Evolutionary conservation across 176 grass and related monocot genomes (phyloP).

Genomic region (Aechmea fasciata): DNA sequence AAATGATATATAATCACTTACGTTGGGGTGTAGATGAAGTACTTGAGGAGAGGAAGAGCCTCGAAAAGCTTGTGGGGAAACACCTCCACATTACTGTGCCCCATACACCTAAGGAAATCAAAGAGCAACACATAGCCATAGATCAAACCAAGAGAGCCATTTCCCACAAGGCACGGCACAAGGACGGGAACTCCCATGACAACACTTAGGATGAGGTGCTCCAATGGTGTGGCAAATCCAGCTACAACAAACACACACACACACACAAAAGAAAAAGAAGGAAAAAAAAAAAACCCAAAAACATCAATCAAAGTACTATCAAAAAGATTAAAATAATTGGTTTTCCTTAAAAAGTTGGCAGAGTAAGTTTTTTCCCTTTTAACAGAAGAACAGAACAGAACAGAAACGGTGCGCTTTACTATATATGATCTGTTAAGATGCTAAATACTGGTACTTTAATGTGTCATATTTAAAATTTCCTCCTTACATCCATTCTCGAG

Average conservation of each 20-base stretch:
- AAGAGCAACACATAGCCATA: slow-evolving; percentile 58
- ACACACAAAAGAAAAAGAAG: not conserved
- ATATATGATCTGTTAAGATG: too few species aligned
- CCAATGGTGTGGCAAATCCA: slow-evolving; percentile 66
- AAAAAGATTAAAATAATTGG: too few species aligned
- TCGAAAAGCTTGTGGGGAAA: slow-evolving; percentile 40
- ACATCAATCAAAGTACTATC: too few species aligned
- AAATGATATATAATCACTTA: slow-evolving; percentile 12
- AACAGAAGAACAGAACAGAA: too few species aligned
- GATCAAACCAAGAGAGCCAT: slow-evolving; percentile 55
- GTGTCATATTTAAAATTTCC: too few species aligned
- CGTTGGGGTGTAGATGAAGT: slow-evolving; percentile 86
- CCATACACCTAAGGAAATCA: slow-evolving; percentile 73
- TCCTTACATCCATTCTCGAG: too few species aligned
- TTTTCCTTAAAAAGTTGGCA: too few species aligned
- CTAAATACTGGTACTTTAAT: too few species aligned
- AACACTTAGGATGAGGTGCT: slow-evolving; percentile 52
- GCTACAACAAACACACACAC: slow-evolving; percentile 23
- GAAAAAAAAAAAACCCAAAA: not conserved
- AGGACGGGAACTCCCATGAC: slow-evolving; percentile 49
- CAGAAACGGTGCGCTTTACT: too few species aligned
- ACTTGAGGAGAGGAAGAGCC: slow-evolving; percentile 42
- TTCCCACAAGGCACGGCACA: slow-evolving; percentile 45
- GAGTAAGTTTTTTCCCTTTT: too few species aligned
- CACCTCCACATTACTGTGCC: slow-evolving; percentile 91